Evolutionary conservation across 2,329 filamentous ascomycete genomes (phyloP).

Genomic region (Blastomyces silverae): DNA sequence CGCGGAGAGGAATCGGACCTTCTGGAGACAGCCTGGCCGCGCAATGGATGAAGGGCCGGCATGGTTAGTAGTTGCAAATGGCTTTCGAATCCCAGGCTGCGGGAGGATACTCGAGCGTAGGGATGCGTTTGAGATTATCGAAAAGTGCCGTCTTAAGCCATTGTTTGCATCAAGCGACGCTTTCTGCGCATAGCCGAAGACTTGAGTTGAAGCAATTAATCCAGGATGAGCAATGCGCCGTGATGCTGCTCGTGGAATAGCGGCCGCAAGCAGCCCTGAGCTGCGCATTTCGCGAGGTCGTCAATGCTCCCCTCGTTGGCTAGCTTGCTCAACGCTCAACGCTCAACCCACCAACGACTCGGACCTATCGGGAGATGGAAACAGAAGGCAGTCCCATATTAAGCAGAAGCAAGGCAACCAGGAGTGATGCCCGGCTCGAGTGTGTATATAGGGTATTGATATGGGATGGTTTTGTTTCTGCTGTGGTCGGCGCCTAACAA

Average conservation of each 20-base stretch:
- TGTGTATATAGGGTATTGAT: not conserved
- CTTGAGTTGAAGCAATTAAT: conserved; percentile 5
- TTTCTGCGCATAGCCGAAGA: conserved; percentile 1
- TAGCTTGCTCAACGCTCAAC: not conserved
- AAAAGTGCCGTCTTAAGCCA: conserved; percentile 24
- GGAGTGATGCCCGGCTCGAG: not conserved
- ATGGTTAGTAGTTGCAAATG: conserved; percentile 20
- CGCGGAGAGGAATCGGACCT: conserved; percentile 28
- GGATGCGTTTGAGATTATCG: conserved; percentile 23
- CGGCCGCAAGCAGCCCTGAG: conserved; percentile 35
- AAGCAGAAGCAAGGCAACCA: conserved; percentile 3
- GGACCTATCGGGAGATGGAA: conserved; percentile 11
- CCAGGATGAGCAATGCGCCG: conserved; percentile 25
- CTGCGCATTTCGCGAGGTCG: conserved; percentile 35
- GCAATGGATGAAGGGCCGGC: conserved; percentile 15
- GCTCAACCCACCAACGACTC: not conserved
- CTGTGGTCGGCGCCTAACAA: not conserved
- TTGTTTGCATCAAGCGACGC: conserved; percentile 10
- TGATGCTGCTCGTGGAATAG: conserved; percentile 29
- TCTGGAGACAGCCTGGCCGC: conserved; percentile 19
- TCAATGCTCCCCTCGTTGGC: not conserved
- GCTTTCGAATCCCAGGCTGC: conserved; percentile 9
- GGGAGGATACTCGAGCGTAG: conserved; percentile 18
- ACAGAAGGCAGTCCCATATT: conserved; percentile 10
- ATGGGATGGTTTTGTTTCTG: not conserved